phyloP scores from a whole-genome alignment of 345 rosid genomes.

The Draba incana region DNA sequence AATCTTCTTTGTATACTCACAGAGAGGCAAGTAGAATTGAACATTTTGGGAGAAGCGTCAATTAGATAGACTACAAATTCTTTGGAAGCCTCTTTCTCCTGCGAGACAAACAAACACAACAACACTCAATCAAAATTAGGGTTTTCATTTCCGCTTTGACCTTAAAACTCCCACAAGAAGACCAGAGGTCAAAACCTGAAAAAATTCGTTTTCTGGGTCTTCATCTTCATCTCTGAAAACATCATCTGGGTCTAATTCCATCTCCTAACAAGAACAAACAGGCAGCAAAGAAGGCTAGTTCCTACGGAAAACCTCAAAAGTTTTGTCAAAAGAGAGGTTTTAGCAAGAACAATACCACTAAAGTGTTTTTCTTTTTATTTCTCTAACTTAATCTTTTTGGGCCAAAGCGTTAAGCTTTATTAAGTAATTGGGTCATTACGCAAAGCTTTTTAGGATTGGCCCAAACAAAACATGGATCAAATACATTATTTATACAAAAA shows the following conservation, averaged over 20 bases:
- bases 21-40: constrained; percentile 50
- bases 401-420: background rate
- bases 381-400: background rate
- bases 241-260: constrained; percentile 89
- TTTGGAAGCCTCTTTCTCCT: constrained; percentile 69
- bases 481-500: no score
- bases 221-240: constrained; percentile 91
- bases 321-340: constrained; percentile 15
- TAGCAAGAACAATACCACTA: constrained; percentile 10
- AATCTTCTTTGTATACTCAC: constrained; percentile 45
- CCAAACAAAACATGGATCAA: background rate
- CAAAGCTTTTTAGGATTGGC: background rate
- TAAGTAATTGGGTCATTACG: background rate
- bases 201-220: constrained; percentile 61
- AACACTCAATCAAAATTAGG: constrained; percentile 16
- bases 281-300: background rate
- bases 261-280: constrained; percentile 22
- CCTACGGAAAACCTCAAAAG: background rate
- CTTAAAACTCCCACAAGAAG: constrained; percentile 1
- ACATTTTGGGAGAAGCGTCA: constrained; percentile 94
- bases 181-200: constrained; percentile 46
- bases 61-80: constrained; percentile 76
- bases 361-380: background rate
- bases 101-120: constrained; percentile 21
- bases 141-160: background rate